Evolutionary conservation across 371 early-diverging fungal species (phyloP), one percentile per base, ranked within the genome.

Genomic region (Haplosporangium sp.): DNA sequence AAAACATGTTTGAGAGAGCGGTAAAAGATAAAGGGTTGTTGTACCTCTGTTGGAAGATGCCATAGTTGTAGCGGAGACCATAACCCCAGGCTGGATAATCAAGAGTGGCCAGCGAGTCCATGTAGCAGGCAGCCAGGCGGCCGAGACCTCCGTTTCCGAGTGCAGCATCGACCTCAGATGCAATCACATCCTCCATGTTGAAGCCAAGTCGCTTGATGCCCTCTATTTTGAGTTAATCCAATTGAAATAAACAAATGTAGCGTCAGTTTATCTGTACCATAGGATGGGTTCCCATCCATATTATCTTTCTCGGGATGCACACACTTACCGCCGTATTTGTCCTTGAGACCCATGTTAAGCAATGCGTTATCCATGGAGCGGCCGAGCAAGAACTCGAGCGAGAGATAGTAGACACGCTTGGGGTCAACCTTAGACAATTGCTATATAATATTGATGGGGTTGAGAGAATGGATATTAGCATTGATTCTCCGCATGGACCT

Each of bases 111-210:
- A 97, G 75, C 46, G 95, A 94, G 77, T 96, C 95, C 88, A 95
- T 92, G 70, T 93, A 95, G 75, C 95, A 95, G 53, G 95, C 95
- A 5, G 95, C 95, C 58, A 95, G 85, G 53, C 95, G 93, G 43
- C 95, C 95, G 3, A 97, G 84, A 74, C 97, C 97, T 70, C 97
- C 97, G 80, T 97, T 97, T 51, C 97, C 97, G 37, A 97, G 88
- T 11, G 96, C 97, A 16, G 97, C 96, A 75, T 97, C 97, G 57
- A 87, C 86, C 83, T 97, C 97, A 74, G 96, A 90, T 59, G 89
- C 91, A 50, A 97, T 83, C 54, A 94, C 75, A 68, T 96, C 96
- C 76, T 97, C 96, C 72, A 97, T 83, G 42, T 84, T 79, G 85
- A 96, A 96, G 14, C 97, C 97, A 10, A 96, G 86, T 20, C 89